These are phyloP conservation scores for Chytriomyces confervae DNA, from an alignment of 192 early-diverging fungal species.

Conservation along the genomic window DNA sequence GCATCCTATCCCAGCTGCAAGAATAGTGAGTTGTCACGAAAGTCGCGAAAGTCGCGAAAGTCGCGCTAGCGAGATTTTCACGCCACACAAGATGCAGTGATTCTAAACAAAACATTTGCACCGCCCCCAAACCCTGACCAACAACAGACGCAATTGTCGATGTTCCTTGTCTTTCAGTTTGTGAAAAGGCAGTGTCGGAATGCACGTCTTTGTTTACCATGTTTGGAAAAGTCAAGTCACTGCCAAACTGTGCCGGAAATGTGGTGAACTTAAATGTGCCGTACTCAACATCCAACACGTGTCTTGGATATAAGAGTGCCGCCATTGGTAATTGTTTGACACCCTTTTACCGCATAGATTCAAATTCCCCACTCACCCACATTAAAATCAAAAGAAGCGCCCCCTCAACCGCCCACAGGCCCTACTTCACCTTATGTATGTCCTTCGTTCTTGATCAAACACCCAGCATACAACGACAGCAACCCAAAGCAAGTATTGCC, in stretches of 20 bases:
- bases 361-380: background rate
- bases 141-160: background rate
- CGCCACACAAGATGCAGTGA: background rate
- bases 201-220: background rate
- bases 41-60: background rate
- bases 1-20: no score
- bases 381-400: background rate
- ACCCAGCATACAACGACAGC: background rate
- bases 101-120: background rate
- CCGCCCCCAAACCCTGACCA: background rate
- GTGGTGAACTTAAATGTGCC: background rate
- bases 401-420: background rate
- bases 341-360: background rate
- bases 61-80: no score
- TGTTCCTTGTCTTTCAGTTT: background rate
- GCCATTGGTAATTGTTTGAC: background rate
- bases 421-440: background rate
- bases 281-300: background rate
- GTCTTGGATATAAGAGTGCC: background rate
- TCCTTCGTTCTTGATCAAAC: background rate
- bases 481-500: background rate
- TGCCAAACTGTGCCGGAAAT: background rate
- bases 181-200: background rate
- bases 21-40: background rate
- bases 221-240: background rate